Conservation (phyloP, 306 rosid species). For the Pyrus communis region DNA sequence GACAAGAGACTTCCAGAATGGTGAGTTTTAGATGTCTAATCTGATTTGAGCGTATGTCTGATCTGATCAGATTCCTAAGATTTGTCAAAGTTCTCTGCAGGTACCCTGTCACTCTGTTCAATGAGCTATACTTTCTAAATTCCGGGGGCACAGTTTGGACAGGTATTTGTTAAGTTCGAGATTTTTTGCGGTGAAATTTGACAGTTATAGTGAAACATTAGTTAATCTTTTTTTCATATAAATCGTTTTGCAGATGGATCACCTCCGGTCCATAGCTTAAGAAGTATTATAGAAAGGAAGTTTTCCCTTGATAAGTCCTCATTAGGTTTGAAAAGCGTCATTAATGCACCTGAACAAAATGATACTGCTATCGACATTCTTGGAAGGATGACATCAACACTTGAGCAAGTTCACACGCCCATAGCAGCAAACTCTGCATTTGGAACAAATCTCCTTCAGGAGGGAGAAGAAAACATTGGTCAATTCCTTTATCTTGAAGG, state of each 20-base stretch:
- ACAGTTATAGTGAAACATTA: neutral
- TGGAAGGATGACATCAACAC: constrained; percentile 61
- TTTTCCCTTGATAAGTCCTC: constrained; percentile 59
- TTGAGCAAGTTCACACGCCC: constrained; percentile 46
- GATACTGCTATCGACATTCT: constrained; percentile 75
- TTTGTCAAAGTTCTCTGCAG: constrained; percentile 38
- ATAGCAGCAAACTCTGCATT: constrained; percentile 58
- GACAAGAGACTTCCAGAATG: constrained; percentile 94
- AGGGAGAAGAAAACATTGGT: constrained; percentile 91
- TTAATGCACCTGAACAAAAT: constrained; percentile 28
- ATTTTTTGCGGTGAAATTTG: neutral
- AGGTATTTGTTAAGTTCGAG: constrained; percentile 38
- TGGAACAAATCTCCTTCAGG: constrained; percentile 74
- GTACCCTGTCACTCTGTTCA: constrained; percentile 84
- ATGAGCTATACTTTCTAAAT: constrained; percentile 85
- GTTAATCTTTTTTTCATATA: constrained; percentile 4
- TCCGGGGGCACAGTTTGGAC: constrained; percentile 96
- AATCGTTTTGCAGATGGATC: constrained; percentile 57
- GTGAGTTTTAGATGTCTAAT: constrained; percentile 40
- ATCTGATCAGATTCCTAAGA: constrained; percentile 12
- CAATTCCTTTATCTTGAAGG: constrained; percentile 95
- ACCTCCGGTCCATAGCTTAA: constrained; percentile 49
- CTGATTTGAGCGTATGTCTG: neutral
- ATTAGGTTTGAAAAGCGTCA: constrained; percentile 26
- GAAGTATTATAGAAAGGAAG: constrained; percentile 42